Base-by-base conservation (phyloP, 2,329 filamentous ascomycete species). In the Dryadomyces quercivorus region DNA sequence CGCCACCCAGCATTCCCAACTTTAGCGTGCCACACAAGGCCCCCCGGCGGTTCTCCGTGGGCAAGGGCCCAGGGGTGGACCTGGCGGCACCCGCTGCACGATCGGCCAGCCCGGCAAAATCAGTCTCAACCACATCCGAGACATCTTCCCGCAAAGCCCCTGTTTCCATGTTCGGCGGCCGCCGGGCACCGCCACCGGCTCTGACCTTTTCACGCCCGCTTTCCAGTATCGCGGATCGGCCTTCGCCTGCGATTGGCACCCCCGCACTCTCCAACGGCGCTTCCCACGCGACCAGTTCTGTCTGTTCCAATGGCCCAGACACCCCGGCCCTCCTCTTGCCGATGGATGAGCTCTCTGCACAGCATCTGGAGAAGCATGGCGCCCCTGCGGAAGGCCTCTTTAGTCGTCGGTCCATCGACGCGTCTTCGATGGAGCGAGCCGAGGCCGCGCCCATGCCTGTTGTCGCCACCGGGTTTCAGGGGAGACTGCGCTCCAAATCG, bases 221-320 rank as follows among this genome's bases (percentile, higher is more conserved):
- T 10, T 81, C 78, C 1, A 72, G 77, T 49, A 76, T 81, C 2
- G 65, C 73, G 52, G 78, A 81, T 56, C 72, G 77, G 48, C 75
- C 76, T 0, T 77, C 77, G 0, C 74, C 75, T 1, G 38, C 61
- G 57, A 57, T 61, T 34, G 60, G 64, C 13, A 59, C 61, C 6
- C 62, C 63, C 6, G 59, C 63, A 1, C 8, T 49, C 18, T 20
- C 38, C 9, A 26, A 40, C 9, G 51, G 54, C 16, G 38, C 20
- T n/a, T 46, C 50, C n/a, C 44, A 22, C 3, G 38, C 51, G 31
- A 45, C 38, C 16, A 51, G 38, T 21, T 22, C 40, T 1, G 50
- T 40, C 53, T 55, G 54, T 31, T 51, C 51, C 16, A 52, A 49
- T 5, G 40, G 18, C 16, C 45, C 57, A 15, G 49, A 58, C 38